Evolutionary conservation across 2,329 filamentous ascomycete genomes (phyloP), one percentile per base, ranked within the genome.

Genomic region (Myriosclerotinia scirpicola): DNA sequence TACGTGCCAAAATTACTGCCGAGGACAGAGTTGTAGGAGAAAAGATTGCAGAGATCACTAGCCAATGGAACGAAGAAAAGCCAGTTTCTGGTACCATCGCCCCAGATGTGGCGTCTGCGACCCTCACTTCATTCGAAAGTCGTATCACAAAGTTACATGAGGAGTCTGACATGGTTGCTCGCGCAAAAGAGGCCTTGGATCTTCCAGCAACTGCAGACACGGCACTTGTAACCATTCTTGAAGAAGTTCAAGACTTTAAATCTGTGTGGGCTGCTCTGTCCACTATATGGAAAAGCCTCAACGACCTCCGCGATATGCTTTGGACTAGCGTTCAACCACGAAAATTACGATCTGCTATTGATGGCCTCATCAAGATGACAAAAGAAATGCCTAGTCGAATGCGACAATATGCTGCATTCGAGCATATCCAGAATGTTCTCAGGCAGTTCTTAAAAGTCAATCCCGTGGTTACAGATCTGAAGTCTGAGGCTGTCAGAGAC

Each of bases 381-480:
- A 98, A 97, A 80, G 94, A 98, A 70, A 98, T 99, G 95, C 95
- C 96, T 0, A 97, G 93, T 79, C 89, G 95, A 68, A 98, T 99
- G 94, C 89, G 96, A 68, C 96, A 99, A 76, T 99, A 99, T 78
- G 94, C 96, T 73, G 96, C 96, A n/a, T 99, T 99, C 76, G 96
- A 99, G 78, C 94, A 99, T 75, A 93, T 99, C 50, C 96, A 99
- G 77, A 92, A 87, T 70, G 91, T 96, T 40, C 85, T 99, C 52
- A 90, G 93, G 54, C 89, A 93, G 69, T 85, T 96, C 59, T 84
- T 97, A 70, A 98, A 97, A 78, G 92, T 96, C 73, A 99, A 98
- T 75, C 84, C 89, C 14, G 84, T 97, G 44, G 84, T 99, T 4
- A 86, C 88, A 5, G 95, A 99, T 71, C 84, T 99, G 78, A 97